A percentile compares a stretch with the other conserved stretches of the same genome.
Evolutionary conservation across 2,329 filamentous ascomycete species (phyloP).

Genomic region (Zymoseptoria crescenta): DNA sequence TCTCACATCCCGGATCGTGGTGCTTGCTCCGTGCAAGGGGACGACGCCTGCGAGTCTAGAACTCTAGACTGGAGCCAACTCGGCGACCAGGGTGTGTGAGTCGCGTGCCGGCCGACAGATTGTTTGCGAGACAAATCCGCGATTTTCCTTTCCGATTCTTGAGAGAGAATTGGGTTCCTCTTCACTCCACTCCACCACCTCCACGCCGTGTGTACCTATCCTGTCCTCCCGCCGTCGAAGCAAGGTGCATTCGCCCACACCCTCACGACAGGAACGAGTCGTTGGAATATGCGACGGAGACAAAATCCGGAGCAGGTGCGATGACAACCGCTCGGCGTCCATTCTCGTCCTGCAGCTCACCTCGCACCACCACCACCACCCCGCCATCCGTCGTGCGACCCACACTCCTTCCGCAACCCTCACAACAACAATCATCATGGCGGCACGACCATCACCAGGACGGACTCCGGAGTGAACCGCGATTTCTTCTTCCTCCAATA

Average conservation of each 20-base stretch:
- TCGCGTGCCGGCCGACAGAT: not conserved
- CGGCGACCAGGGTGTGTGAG: not conserved
- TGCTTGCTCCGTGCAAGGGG: not conserved
- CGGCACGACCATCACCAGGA: not conserved
- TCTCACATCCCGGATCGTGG: not conserved
- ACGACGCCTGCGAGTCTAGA: not conserved
- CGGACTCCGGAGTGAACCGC: not conserved
- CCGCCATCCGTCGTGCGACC: conserved; percentile 17
- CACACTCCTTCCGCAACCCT: not conserved
- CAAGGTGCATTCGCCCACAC: not conserved
- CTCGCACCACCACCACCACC: conserved; percentile 6
- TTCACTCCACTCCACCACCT: not conserved
- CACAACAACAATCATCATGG: conserved; percentile 2
- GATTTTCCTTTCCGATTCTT: not conserved
- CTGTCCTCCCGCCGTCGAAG: not conserved
- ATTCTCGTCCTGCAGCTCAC: conserved; percentile 22
- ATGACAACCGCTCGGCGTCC: conserved; percentile 19
- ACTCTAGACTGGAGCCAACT: not conserved
- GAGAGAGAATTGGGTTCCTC: not conserved
- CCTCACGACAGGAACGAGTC: not conserved
- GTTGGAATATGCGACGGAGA: conserved; percentile 16
- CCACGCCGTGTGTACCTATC: too few species aligned
- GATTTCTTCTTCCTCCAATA: not conserved
- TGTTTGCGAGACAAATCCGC: not conserved
- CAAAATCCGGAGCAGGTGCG: conserved; percentile 17